Evolutionary conservation across 306 rosid genomes (phyloP).

Genomic region (Heteromeles arbutifolia): DNA sequence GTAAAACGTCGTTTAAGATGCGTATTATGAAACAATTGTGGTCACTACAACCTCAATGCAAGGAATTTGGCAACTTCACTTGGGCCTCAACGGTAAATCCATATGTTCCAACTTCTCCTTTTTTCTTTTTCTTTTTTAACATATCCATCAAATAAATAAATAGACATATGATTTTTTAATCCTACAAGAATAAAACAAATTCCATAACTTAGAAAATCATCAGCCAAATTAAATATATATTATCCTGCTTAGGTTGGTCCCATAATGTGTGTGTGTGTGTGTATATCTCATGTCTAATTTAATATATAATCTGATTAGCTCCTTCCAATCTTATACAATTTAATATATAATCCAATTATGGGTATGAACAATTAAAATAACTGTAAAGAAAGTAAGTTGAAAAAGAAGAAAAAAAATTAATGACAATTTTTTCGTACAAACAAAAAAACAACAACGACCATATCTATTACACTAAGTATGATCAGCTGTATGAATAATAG

Average conservation of each 20-base stretch:
- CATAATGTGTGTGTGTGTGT: neutral
- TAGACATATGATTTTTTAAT: neutral
- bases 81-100: too few species aligned
- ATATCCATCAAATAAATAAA: neutral
- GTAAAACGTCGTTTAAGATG: too few species aligned
- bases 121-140: neutral
- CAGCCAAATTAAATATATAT: neutral
- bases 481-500: accelerated
- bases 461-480: too few species aligned
- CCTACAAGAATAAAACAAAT: neutral
- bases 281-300: neutral
- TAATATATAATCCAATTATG: neutral
- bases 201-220: neutral
- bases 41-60: too few species aligned
- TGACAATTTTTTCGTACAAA: neutral
- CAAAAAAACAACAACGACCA: too few species aligned
- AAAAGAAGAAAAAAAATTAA: neutral
- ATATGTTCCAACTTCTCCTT: neutral
- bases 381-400: neutral
- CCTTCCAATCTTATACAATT: neutral
- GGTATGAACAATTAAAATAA: neutral
- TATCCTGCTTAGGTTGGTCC: neutral
- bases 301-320: neutral
- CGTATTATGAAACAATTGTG: too few species aligned
- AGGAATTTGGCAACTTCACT: too few species aligned